These are phyloP conservation scores for Arthrobotrys conoides DNA, from an alignment of 2,329 filamentous ascomycete species.

Conservation along the genomic window DNA sequence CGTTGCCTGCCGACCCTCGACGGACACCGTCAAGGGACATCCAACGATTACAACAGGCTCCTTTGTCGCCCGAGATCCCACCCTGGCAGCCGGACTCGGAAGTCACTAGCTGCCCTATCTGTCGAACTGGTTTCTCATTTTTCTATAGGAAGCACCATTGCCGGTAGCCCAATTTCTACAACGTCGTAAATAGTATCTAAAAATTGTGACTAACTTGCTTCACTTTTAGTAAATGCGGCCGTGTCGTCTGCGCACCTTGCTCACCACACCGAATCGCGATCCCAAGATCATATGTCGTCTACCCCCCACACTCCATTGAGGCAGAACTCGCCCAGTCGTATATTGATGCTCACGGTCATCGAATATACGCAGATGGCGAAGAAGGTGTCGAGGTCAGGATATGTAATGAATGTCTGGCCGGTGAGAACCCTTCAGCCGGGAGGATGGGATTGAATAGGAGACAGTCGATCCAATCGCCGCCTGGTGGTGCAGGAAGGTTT, in stretches of 20 bases:
- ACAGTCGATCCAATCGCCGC: conserved; percentile 39
- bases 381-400: conserved; percentile 62
- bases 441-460: conserved; percentile 10
- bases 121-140: conserved; percentile 62
- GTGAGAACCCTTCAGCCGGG: conserved; percentile 36
- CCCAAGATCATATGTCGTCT: conserved; percentile 64
- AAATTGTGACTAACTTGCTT: conserved; percentile 12
- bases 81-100: conserved; percentile 64
- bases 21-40: conserved; percentile 13
- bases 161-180: conserved; percentile 57
- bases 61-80: conserved; percentile 59
- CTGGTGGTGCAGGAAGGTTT: conserved; percentile 57
- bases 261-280: conserved; percentile 64
- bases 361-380: conserved; percentile 57
- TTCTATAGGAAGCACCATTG: conserved; percentile 65
- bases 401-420: conserved; percentile 63
- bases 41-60: conserved; percentile 20
- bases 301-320: conserved; percentile 60
- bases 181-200: background rate
- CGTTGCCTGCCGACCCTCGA: conserved; percentile 32
- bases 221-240: conserved; percentile 63
- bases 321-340: conserved; percentile 36
- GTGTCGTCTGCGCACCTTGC: conserved; percentile 64
- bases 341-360: conserved; percentile 29
- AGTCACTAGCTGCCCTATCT: conserved; percentile 63